Conservation (phyloP, 495 filamentous ascomycete species). For the Xylaria bambusicola region DNA sequence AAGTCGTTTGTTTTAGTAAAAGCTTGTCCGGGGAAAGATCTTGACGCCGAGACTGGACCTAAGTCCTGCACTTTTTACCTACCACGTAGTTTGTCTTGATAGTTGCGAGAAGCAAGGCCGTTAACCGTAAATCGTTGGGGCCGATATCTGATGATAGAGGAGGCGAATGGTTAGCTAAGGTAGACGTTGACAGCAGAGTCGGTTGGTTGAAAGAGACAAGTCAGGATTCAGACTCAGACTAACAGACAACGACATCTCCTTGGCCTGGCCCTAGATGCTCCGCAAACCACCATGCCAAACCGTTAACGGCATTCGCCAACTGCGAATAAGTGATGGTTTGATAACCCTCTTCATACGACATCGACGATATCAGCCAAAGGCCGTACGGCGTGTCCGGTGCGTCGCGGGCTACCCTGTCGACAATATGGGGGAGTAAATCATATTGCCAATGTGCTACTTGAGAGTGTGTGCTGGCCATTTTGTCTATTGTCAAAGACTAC, state of each 20-base stretch:
- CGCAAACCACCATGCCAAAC: slow-evolving; percentile 41
- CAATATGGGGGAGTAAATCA: slow-evolving; percentile 38
- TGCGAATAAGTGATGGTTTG: slow-evolving; percentile 34
- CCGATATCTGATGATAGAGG: slow-evolving; percentile 24
- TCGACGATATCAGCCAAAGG: slow-evolving; percentile 34
- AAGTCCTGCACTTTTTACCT: too few species aligned
- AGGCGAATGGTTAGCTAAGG: not conserved
- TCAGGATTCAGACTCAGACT: not conserved
- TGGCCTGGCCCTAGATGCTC: slow-evolving; percentile 31
- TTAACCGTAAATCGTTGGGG: slow-evolving; percentile 31
- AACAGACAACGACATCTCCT: not conserved
- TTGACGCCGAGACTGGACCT: not conserved
- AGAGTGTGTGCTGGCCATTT: not conserved
- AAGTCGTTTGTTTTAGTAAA: not conserved
- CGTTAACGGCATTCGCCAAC: slow-evolving; percentile 46
- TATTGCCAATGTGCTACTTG: slow-evolving; percentile 4
- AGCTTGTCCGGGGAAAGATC: not conserved
- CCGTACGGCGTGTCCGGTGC: slow-evolving; percentile 42
- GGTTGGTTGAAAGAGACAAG: not conserved
- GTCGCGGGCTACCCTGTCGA: slow-evolving; percentile 40
- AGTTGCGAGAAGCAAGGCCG: slow-evolving; percentile 21
- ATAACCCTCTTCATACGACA: slow-evolving; percentile 21
- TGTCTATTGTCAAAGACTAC: not conserved
- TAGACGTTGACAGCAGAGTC: slow-evolving; percentile 26
- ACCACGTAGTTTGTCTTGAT: slow-evolving; percentile 32